Base-by-base conservation (phyloP, 2,329 filamentous ascomycete genomes). In the Aspergillus fumigatiaffinis region DNA sequence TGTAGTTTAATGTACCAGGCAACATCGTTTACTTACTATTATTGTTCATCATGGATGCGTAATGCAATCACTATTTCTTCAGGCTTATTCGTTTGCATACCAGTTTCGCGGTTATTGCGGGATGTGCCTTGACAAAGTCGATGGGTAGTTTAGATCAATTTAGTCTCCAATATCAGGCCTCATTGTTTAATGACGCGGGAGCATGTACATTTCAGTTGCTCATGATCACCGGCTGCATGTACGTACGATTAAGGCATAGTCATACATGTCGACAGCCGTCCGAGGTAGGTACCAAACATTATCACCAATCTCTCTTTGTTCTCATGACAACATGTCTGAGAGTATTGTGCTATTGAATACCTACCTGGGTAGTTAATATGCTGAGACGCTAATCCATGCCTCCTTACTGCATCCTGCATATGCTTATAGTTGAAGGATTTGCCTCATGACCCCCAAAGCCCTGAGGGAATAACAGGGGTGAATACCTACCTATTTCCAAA, bases 41-140 rank as follows among this genome's bases (percentile, higher is more conserved):
- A 35, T 35, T 2, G 12, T 35, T 14, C 7, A 55, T 35, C 50
- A 48, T 50, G 42, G 32, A 55, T 10, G 28, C 5, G 12, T 49
- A 29, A 23, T 25, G 25, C 10, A 23, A 50, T 49, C 51, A 17
- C 28, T 32, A 51, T 42, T 44, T 51, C 32, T 29, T 49, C 44
- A 53, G 47, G 52, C 48, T 50, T 53, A 60, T 54, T 29, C 48
- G 41, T 57, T 17, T 53, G 41, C 50, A 56, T 48, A 42, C 23
- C 57, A 57, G 57, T 55, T 54, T 60, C 56, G 60, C 62, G 62
- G 62, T 56, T 64, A 53, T 60, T 54, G 62, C 62, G 62, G 62
- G 52, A 60, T 38, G 2, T 38, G 14, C 32, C 6, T 17, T 17
- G 32, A 38, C 14, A 38, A 1, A 17, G 32, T 38, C 14, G 32